Evolutionary conservation across 164 flowering plant species (phyloP), one percentile per base, ranked within the genome.

Genomic region (Platanus orientalis): DNA sequence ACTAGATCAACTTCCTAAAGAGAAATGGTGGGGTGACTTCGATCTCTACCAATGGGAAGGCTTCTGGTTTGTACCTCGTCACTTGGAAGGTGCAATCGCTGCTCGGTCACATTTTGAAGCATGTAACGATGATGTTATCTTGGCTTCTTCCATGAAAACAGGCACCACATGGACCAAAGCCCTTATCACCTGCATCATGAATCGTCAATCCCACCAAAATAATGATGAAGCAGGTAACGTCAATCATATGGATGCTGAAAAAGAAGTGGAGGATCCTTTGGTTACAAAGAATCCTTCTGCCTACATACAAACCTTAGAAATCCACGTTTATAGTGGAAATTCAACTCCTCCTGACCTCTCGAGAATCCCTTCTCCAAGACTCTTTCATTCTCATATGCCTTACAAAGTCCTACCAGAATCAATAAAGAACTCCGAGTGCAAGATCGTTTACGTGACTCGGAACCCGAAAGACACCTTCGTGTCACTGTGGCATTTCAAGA

Each of bases 401-500:
- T 52, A 64, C 26, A 20, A 27, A 6, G 51, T 34, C 19, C 32
- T 70, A 1, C 69, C 73, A 0, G 66, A 65, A 17, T 65, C 66
- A 1, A 27, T 70, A 21, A 70, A 65, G 44, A 34, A 34, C n/a
- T 45, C 65, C 6, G 20, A 27, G n/a, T 60, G 57, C 45, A 65
- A 70, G 42, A 60, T 70, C 19, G 57, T 65, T 14, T 64, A 65
- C 48, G 51, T 70, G 0, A 61, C 69, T 7, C 19, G 73, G 24
- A 65, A 70, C 52, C 73, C 65, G 0, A 60, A 64, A 39, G 73
- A 70, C 44, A 60, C 65, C 1, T 30, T 70, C 1, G 63, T 65
- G 13, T 70, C 73, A 0, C 44, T 60, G 27, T 64, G 73, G 73
- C 69, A 65, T 20, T 70, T 65, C 17, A 64, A 58, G 32, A 70